These are phyloP conservation scores for Novakomyces olei DNA, from an alignment of 805 yeast species.

Conservation along the genomic window DNA sequence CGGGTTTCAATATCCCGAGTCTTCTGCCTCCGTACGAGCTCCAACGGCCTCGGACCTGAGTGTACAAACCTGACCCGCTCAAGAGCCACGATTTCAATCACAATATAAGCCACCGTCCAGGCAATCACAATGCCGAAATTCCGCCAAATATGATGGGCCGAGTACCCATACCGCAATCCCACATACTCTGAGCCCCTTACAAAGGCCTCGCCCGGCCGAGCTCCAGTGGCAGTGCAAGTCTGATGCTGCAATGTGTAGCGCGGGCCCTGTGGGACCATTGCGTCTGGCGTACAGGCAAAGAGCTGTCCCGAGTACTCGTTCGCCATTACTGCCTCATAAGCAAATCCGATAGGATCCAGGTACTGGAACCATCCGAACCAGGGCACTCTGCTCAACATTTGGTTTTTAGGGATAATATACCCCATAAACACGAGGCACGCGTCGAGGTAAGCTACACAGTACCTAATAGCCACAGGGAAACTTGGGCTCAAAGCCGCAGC, in stretches of 20 bases:
- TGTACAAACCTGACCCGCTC: conserved; percentile 17
- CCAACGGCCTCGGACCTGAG: conserved; percentile 35
- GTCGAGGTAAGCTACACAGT: conserved; percentile 19
- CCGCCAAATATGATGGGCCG: conserved; percentile 50
- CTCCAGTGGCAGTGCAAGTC: conserved; percentile 36
- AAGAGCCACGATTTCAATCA: conserved; percentile 14
- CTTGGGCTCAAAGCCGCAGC: conserved; percentile 14
- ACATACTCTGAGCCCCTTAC: conserved; percentile 33
- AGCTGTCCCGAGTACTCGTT: conserved; percentile 40
- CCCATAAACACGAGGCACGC: conserved; percentile 35
- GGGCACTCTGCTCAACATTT: conserved; percentile 29
- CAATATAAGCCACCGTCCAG: conserved; percentile 21
- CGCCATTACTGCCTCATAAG: conserved; percentile 40
- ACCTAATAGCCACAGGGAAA: conserved; percentile 26
- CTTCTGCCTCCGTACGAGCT: too few relatives aligned
- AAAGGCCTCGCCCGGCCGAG: conserved; percentile 24
- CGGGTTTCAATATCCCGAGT: too few relatives aligned
- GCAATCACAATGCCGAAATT: conserved; percentile 47
- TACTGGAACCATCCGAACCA: conserved; percentile 53
- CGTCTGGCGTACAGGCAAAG: conserved; percentile 28
- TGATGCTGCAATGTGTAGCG: conserved; percentile 22
- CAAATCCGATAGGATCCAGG: conserved; percentile 33
- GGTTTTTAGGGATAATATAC: conserved; percentile 28
- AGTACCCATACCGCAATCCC: conserved; percentile 36
- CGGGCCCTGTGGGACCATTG: conserved; percentile 36